A percentile compares a stretch with the other conserved stretches of the same genome.
Conservation (phyloP, 345 rosid genomes). For the Luvunga scandens region DNA sequence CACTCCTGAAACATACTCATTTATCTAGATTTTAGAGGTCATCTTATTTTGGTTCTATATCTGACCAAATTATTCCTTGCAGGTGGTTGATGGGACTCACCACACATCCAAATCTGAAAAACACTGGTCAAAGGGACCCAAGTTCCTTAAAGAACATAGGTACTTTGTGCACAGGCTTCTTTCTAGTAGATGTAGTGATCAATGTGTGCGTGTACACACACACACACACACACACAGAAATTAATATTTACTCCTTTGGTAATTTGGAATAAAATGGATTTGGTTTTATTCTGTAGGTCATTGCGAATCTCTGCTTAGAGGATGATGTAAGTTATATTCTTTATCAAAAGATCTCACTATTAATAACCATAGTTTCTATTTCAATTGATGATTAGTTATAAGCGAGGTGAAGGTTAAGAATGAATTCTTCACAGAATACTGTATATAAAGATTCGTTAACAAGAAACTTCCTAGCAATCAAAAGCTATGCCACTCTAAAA, state of each 20-base stretch:
- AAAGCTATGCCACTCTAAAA: not conserved
- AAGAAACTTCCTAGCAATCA: not conserved
- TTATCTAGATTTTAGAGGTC: not conserved
- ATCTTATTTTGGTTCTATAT: not conserved
- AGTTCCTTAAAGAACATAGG: constrained; percentile 39
- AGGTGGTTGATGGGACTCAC: constrained; percentile 80
- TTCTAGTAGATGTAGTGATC: not conserved
- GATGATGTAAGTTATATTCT: constrained; percentile 68
- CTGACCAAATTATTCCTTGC: constrained; percentile 6
- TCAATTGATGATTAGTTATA: not conserved
- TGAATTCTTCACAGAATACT: not conserved
- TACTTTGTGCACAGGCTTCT: constrained; percentile 24
- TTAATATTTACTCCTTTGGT: not conserved
- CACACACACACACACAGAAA: no score
- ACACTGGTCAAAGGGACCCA: constrained; percentile 30
- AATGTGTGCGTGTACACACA: not conserved
- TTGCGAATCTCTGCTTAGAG: constrained; percentile 71
- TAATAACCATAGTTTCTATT: not conserved
- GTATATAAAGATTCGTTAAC: not conserved
- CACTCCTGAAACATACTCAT: not conserved
- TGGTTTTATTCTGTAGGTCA: constrained; percentile 35
- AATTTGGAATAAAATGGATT: not conserved
- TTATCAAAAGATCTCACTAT: not conserved
- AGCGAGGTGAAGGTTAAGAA: not conserved
- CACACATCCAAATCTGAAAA: constrained; percentile 30